These are phyloP conservation scores for Kodamaea plutei DNA, from an alignment of 1,139 yeast species.

Conservation along the genomic window DNA sequence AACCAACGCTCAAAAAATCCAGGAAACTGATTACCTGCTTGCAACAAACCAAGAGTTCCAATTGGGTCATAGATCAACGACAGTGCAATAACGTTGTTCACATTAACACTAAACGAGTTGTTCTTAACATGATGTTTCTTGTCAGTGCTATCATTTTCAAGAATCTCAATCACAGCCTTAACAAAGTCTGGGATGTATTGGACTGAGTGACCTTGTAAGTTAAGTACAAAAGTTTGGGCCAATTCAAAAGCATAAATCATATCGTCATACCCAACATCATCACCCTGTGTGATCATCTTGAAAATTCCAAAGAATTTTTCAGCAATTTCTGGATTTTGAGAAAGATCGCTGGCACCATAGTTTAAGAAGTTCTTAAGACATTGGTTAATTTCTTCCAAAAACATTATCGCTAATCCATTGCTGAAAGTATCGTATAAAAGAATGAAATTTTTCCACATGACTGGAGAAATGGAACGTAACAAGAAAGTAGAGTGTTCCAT, in stretches of 20 bases:
- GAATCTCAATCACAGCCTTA: slow-evolving; percentile 21
- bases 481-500: slow-evolving; percentile 83
- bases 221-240: slow-evolving; percentile 51
- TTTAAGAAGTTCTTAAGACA: slow-evolving; percentile 73
- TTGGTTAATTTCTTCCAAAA: slow-evolving; percentile 73
- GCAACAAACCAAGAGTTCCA: slow-evolving; percentile 51
- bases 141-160: slow-evolving; percentile 8
- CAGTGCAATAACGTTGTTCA: slow-evolving; percentile 65
- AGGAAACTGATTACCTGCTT: slow-evolving; percentile 41
- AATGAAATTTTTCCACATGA: slow-evolving; percentile 72
- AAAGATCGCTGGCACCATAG: slow-evolving; percentile 58
- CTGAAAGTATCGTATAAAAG: slow-evolving; percentile 51
- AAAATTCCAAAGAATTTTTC: slow-evolving; percentile 30
- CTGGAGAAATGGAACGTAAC: slow-evolving; percentile 64
- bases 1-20: slow-evolving; percentile 70
- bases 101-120: slow-evolving; percentile 48
- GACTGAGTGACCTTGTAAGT: slow-evolving; percentile 39
- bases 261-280: slow-evolving; percentile 45
- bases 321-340: slow-evolving; percentile 23
- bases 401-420: slow-evolving; percentile 54
- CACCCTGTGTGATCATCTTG: slow-evolving; percentile 35
- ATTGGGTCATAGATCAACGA: slow-evolving; percentile 61
- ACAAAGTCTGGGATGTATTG: slow-evolving; percentile 40
- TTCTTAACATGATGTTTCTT: slow-evolving; percentile 20
- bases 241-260: slow-evolving; percentile 48